A percentile compares a stretch with the other conserved stretches of the same genome.
Evolutionary conservation across 2,329 filamentous ascomycete species (phyloP).

Genomic region (Leptoxyphium fumago): DNA sequence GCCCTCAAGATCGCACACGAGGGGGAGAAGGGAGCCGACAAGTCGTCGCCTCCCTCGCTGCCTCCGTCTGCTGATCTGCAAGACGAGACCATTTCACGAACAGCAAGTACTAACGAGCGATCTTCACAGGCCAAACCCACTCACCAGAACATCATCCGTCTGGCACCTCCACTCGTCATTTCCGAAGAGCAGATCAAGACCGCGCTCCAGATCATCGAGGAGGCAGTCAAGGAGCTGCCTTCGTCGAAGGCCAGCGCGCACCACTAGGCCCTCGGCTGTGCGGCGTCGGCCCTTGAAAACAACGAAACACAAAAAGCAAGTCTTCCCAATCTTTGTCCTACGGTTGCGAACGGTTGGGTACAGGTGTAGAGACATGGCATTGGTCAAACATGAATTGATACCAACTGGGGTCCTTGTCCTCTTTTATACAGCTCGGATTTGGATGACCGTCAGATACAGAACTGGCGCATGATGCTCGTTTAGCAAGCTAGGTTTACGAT

Average conservation of each 20-base stretch:
- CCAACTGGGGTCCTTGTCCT: too few relatives aligned
- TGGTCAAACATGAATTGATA: too few relatives aligned
- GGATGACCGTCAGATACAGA: too few relatives aligned
- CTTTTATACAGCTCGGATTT: too few relatives aligned
- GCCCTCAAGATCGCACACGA: conserved; percentile 26
- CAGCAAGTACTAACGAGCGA: conserved; percentile 22
- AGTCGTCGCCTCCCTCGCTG: conserved; percentile 5
- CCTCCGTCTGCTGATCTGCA: conserved; percentile 89
- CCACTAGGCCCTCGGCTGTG: too few relatives aligned
- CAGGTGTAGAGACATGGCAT: too few relatives aligned
- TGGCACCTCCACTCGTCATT: conserved; percentile 93
- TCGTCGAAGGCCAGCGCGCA: conserved; percentile 31
- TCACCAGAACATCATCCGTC: conserved; percentile 94
- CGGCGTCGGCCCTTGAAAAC: too few relatives aligned
- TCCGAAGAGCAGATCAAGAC: conserved; percentile 71
- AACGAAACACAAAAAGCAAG: too few relatives aligned
- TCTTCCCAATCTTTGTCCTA: too few relatives aligned
- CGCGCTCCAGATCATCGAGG: conserved; percentile 64
- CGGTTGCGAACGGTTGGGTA: too few relatives aligned
- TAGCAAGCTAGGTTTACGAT: too few relatives aligned
- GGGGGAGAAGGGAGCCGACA: conserved; percentile 3
- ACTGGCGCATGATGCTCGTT: too few relatives aligned
- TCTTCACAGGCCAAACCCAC: conserved; percentile 76
- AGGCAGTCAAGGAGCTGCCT: conserved; percentile 70
- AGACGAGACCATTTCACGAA: conserved; percentile 81